These are phyloP conservation scores for Stemphylium lycopersici DNA, from an alignment of 2,329 filamentous ascomycete species.

Conservation along the genomic window DNA sequence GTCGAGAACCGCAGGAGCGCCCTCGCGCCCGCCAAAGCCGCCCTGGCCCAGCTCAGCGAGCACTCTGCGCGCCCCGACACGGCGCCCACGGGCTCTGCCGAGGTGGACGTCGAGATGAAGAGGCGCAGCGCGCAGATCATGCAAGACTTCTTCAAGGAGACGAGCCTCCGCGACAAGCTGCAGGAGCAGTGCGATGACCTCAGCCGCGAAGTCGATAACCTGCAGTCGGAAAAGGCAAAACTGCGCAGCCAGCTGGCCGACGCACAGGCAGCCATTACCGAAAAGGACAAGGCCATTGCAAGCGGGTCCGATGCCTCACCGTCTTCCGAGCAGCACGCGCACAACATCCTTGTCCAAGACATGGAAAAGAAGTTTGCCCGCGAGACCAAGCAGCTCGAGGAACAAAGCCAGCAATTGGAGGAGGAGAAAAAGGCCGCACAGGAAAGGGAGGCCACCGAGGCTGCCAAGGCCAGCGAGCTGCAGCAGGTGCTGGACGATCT, in stretches of 20 bases:
- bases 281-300: constrained; percentile 41
- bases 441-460: constrained; percentile 40
- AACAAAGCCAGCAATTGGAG: constrained; percentile 39
- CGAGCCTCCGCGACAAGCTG: constrained; percentile 43
- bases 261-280: constrained; percentile 36
- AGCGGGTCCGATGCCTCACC: constrained; percentile 20
- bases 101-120: constrained; percentile 41
- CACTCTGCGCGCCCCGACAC: constrained; percentile 40
- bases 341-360: constrained; percentile 37
- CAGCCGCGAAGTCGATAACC: constrained; percentile 38
- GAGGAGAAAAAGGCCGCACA: constrained; percentile 40
- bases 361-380: constrained; percentile 46
- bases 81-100: constrained; percentile 39
- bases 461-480: constrained; percentile 40
- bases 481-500: constrained; percentile 46
- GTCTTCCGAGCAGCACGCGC: constrained; percentile 24
- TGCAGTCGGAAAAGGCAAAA: constrained; percentile 39
- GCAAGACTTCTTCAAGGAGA: constrained; percentile 50
- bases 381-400: constrained; percentile 42
- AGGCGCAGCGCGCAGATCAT: constrained; percentile 44
- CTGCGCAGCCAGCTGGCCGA: constrained; percentile 43
- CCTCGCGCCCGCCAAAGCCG: constrained; percentile 37
- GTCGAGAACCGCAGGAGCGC: constrained; percentile 35
- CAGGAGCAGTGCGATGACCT: constrained; percentile 46
- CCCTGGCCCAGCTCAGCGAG: constrained; percentile 39